Percentiles rank a stretch among this genome's conserved stretches.
Conservation (phyloP, 2,329 filamentous ascomycete species). For the Xylariaceae sp. region DNA sequence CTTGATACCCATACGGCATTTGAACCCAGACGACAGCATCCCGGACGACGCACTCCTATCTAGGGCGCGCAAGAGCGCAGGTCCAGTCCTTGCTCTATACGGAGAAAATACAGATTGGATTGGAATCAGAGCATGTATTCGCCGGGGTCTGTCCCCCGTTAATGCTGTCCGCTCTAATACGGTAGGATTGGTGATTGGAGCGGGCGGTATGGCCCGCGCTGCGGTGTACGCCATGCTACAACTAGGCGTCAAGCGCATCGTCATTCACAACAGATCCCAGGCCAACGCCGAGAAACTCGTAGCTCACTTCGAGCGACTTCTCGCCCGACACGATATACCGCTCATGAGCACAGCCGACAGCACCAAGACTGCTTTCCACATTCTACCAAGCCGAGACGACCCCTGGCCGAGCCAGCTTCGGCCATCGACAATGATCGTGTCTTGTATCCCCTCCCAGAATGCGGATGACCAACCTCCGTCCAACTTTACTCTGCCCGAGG, state of each 20-base stretch:
- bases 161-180: constrained; percentile 58
- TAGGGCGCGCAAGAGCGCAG: constrained; percentile 59
- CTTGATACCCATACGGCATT: constrained; percentile 65
- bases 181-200: constrained; percentile 60
- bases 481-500: constrained; percentile 65
- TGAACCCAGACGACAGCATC: constrained; percentile 55
- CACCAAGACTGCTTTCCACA: constrained; percentile 48
- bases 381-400: constrained; percentile 57
- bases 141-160: constrained; percentile 69
- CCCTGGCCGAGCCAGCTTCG: constrained; percentile 63
- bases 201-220: constrained; percentile 74
- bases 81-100: constrained; percentile 66
- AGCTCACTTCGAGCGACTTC: constrained; percentile 63
- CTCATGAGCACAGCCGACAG: constrained; percentile 41
- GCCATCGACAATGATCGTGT: constrained; percentile 71
- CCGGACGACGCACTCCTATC: constrained; percentile 53
- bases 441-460: constrained; percentile 70
- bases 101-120: constrained; percentile 84
- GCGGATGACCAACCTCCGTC: constrained; percentile 63
- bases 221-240: constrained; percentile 77
- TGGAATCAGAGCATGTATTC: constrained; percentile 70
- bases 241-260: constrained; percentile 72
- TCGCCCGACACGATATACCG: constrained; percentile 43
- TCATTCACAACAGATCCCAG: constrained; percentile 69
- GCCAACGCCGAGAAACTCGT: constrained; percentile 67